Conservation (phyloP, 78 protist species). For the Speleostelium caveatum region DNA sequence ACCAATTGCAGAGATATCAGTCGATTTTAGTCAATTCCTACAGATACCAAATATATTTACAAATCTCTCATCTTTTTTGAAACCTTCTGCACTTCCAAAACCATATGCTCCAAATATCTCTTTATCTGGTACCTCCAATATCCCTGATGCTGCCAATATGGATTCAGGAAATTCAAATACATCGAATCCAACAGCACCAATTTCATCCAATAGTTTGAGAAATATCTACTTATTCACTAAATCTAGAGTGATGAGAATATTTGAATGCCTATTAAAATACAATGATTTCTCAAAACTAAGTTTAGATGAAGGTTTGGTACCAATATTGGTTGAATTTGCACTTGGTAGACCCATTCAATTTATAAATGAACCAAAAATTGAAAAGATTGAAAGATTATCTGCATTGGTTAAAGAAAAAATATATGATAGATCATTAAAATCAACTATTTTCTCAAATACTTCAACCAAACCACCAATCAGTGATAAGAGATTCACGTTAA, state of each 20-base stretch:
- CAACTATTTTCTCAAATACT: not conserved
- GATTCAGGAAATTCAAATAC: not conserved
- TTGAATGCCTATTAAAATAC: conserved; percentile 11
- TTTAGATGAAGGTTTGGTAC: conserved; percentile 48
- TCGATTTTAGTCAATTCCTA: conserved; percentile 39
- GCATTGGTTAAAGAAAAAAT: conserved; percentile 43
- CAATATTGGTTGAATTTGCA: conserved; percentile 65
- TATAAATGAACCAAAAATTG: conserved; percentile 64
- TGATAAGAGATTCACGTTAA: too few relatives aligned
- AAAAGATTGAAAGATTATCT: conserved; percentile 58
- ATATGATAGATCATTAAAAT: conserved; percentile 42
- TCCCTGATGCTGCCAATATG: not conserved
- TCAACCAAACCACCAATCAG: not conserved
- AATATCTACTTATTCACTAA: conserved; percentile 57
- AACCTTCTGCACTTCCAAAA: not conserved
- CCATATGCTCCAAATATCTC: not conserved
- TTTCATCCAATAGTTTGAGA: not conserved
- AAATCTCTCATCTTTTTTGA: conserved; percentile 20
- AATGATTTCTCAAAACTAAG: conserved; percentile 29
- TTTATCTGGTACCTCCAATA: not conserved
- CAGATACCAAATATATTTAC: not conserved
- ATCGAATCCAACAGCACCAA: not conserved
- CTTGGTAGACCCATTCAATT: conserved; percentile 67
- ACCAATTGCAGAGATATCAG: conserved; percentile 45
- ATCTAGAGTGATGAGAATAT: conserved; percentile 50